phyloP scores from a whole-genome alignment of 1,284 basidiomycete genomes.

The Tylopilus sp. region DNA sequence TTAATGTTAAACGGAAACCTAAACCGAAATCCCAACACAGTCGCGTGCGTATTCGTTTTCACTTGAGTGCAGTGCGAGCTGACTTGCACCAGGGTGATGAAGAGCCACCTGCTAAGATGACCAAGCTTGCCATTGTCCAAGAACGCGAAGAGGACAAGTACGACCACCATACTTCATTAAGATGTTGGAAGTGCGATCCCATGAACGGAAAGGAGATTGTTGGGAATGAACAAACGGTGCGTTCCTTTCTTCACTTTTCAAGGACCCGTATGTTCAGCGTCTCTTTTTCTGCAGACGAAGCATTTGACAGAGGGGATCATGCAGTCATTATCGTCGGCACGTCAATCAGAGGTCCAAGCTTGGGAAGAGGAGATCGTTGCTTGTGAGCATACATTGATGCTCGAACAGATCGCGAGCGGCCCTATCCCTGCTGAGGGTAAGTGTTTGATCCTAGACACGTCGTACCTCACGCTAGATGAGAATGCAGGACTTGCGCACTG shows the following conservation, averaged over 20 bases:
- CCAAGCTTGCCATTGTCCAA: conserved; percentile 89
- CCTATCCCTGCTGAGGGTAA: conserved; percentile 65
- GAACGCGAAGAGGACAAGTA: conserved; percentile 93
- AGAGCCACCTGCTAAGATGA: conserved; percentile 89
- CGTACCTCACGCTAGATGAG: conserved; percentile 16
- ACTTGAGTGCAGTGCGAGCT: neutral
- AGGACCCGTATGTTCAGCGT: neutral
- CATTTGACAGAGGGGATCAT: conserved; percentile 80
- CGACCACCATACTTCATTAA: conserved; percentile 73
- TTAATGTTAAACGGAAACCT: conserved; percentile 85
- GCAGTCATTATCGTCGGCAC: conserved; percentile 87
- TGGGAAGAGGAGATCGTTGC: conserved; percentile 97
- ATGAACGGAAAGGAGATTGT: conserved; percentile 62
- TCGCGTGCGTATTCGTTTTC: conserved; percentile 62
- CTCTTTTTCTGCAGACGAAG: conserved; percentile 53
- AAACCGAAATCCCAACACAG: conserved; percentile 71
- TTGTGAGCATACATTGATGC: conserved; percentile 89
- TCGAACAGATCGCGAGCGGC: conserved; percentile 73
- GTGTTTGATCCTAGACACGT: neutral
- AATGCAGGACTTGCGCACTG: conserved; percentile 80
- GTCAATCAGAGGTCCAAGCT: conserved; percentile 94
- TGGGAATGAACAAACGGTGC: conserved; percentile 23
- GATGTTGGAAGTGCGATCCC: conserved; percentile 82
- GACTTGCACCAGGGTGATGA: conserved; percentile 55
- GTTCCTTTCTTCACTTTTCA: neutral